Evolutionary conservation across 2,329 filamentous ascomycete species (phyloP).

Genomic region (Pseudocercospora cruenta): DNA sequence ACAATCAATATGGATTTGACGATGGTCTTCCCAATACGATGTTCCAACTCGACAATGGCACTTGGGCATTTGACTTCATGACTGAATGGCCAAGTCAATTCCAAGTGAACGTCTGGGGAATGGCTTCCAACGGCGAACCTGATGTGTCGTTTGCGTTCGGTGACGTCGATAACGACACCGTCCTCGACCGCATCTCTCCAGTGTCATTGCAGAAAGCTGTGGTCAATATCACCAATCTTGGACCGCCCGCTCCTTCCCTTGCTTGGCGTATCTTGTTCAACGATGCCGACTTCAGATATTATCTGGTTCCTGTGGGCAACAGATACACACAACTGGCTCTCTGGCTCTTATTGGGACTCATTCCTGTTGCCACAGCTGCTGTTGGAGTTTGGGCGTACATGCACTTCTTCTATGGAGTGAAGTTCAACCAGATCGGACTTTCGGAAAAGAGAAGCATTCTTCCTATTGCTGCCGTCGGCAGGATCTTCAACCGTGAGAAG

Average conservation of each 20-base stretch:
- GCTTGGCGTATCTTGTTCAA: slow-evolving; percentile 60
- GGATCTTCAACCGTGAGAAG: slow-evolving; percentile 30
- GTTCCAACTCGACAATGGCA: slow-evolving; percentile 51
- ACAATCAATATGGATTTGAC: slow-evolving; percentile 68
- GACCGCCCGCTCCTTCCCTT: slow-evolving; percentile 58
- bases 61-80: slow-evolving; percentile 65
- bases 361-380: slow-evolving; percentile 57
- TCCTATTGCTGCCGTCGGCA: slow-evolving; percentile 30
- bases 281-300: slow-evolving; percentile 58
- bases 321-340: slow-evolving; percentile 58
- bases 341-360: slow-evolving; percentile 57
- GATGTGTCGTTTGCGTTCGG: slow-evolving; percentile 64
- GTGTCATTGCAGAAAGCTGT: slow-evolving; percentile 59
- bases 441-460: slow-evolving; percentile 51
- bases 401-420: slow-evolving; percentile 65
- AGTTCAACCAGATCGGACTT: slow-evolving; percentile 63
- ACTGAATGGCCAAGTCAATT: slow-evolving; percentile 65
- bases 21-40: slow-evolving; percentile 60
- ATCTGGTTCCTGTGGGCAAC: slow-evolving; percentile 58
- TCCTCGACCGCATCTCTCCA: slow-evolving; percentile 65
- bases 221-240: slow-evolving; percentile 61
- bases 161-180: slow-evolving; percentile 63
- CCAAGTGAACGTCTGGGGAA: slow-evolving; percentile 69
- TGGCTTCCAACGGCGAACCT: slow-evolving; percentile 64
- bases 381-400: slow-evolving; percentile 61